These are phyloP conservation scores for Beauveria australis DNA, from an alignment of 2,329 filamentous ascomycete species.

Conservation along the genomic window DNA sequence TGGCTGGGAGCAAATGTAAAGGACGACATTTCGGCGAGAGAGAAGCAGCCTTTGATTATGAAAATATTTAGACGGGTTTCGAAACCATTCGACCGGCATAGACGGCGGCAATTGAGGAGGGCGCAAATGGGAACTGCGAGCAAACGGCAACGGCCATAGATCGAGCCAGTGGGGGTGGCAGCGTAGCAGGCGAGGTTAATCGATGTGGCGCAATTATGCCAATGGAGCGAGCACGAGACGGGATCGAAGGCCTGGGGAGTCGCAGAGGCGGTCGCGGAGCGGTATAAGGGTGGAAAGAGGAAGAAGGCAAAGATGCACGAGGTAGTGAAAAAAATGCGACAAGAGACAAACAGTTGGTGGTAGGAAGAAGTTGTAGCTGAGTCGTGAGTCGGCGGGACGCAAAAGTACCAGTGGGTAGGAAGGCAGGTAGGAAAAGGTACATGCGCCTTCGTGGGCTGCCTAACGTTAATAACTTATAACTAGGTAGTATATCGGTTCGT, in stretches of 20 bases:
- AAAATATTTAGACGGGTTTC: conserved; percentile 6
- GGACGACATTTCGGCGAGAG: conserved; percentile 63
- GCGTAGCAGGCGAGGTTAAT: neutral
- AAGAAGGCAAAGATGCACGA: neutral
- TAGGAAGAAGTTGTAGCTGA: conserved; percentile 4
- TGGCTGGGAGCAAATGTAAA: conserved; percentile 64
- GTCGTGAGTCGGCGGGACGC: conserved; percentile 8
- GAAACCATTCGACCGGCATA: neutral
- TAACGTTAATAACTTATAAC: neutral
- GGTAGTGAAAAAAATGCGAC: neutral
- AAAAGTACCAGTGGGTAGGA: conserved; percentile 4
- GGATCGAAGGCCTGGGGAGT: neutral
- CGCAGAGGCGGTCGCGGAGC: neutral
- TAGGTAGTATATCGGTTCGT: neutral
- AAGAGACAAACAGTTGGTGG: conserved; percentile 3
- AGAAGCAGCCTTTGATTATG: conserved; percentile 57
- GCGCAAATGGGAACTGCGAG: neutral
- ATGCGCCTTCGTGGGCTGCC: neutral
- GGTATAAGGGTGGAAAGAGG: neutral
- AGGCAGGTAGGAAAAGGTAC: neutral
- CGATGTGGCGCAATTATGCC: conserved; percentile 1
- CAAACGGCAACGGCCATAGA: conserved; percentile 8
- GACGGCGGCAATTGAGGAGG: neutral
- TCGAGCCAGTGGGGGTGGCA: conserved; percentile 3
- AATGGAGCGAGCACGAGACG: neutral